Evolutionary conservation across 106 monocot genomes (phyloP).

Genomic region (Narthecium ossifragum): DNA sequence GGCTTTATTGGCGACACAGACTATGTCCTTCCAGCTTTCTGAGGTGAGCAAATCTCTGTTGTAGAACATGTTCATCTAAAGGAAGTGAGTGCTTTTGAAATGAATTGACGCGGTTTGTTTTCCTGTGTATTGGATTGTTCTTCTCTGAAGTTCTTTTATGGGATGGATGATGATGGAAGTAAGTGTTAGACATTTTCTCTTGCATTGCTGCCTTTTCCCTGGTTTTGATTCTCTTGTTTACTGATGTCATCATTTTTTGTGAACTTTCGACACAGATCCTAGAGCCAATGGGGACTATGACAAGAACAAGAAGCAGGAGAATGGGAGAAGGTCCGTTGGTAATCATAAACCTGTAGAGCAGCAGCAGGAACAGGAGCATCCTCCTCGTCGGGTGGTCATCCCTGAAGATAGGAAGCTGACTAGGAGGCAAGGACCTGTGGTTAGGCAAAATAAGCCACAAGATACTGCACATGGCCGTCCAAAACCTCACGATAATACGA

Average conservation of each 20-base stretch:
- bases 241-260: background rate
- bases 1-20: constrained; percentile 15
- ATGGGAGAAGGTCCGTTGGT: background rate
- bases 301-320: background rate
- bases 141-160: constrained; percentile 8
- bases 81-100: background rate
- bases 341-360: background rate
- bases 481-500: background rate
- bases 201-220: no score
- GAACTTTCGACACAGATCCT: background rate
- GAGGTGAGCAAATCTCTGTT: constrained; percentile 8
- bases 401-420: background rate
- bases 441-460: background rate
- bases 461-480: background rate
- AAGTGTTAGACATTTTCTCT: background rate
- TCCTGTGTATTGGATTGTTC: background rate
- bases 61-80: background rate
- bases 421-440: background rate
- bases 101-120: background rate
- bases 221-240: no score
- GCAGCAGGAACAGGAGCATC: no score
- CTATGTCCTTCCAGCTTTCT: constrained; percentile 21
- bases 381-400: no score
- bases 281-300: background rate
- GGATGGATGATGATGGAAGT: constrained; percentile 20